phyloP scores from a whole-genome alignment of 2,329 filamentous ascomycete species.

The Paecilomyces sp. region DNA sequence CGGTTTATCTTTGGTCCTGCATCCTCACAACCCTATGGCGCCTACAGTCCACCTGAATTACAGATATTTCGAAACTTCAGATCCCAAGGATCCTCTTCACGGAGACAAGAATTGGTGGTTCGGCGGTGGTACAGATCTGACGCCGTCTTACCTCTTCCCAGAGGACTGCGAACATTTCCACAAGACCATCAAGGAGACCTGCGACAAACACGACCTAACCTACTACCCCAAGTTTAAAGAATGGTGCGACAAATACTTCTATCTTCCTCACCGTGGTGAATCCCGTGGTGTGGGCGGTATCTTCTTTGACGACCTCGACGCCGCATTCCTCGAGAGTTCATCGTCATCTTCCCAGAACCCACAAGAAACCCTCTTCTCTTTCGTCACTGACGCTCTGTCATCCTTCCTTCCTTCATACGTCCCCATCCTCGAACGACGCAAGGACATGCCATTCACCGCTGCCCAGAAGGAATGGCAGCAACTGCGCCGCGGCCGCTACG shows the following conservation, averaged over 20 bases:
- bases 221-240: constrained; percentile 96
- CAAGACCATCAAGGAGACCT: constrained; percentile 82
- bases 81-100: constrained; percentile 64
- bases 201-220: constrained; percentile 82
- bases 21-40: constrained; percentile 92
- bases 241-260: constrained; percentile 98
- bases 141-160: constrained; percentile 88
- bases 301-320: constrained; percentile 97
- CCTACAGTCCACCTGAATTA: constrained; percentile 98
- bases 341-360: constrained; percentile 60
- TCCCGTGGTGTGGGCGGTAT: constrained; percentile 86
- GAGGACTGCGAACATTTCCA: constrained; percentile 98
- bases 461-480: constrained; percentile 96
- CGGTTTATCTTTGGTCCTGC: constrained; percentile 84
- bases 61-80: constrained; percentile 94
- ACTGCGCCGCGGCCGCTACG: constrained; percentile 85
- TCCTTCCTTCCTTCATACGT: constrained; percentile 88
- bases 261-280: constrained; percentile 84
- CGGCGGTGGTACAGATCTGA: constrained; percentile 89
- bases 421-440: constrained; percentile 79
- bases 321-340: constrained; percentile 31
- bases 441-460: constrained; percentile 83
- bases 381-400: constrained; percentile 74
- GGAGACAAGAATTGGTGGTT: constrained; percentile 86
- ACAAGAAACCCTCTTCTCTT: constrained; percentile 82